Percentiles rank a stretch among this genome's conserved stretches.
phyloP scores from a whole-genome alignment of 352 stramenopile genomes.

The Pythium chondricola region DNA sequence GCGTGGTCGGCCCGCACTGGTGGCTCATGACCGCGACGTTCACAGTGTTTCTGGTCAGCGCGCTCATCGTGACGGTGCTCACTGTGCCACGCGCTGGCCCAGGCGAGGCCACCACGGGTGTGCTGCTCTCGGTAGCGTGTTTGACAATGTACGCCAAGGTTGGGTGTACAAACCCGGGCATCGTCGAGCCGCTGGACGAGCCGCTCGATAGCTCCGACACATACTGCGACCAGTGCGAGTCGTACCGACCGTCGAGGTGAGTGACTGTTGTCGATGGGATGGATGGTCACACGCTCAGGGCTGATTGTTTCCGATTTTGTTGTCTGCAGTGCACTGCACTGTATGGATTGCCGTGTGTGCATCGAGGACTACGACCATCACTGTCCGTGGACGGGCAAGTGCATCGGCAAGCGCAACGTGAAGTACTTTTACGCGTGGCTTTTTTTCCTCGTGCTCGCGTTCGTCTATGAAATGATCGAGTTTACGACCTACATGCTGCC shows the following conservation, averaged over 20 bases:
- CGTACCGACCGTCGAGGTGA: conserved; percentile 64
- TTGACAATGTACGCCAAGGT: conserved; percentile 68
- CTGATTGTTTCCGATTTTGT: conserved; percentile 5
- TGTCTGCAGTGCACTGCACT: conserved; percentile 59
- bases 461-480: conserved; percentile 86
- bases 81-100: conserved; percentile 36
- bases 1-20: conserved; percentile 74
- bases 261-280: conserved; percentile 9
- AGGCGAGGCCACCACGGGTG: conserved; percentile 36
- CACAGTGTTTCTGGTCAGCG: conserved; percentile 36
- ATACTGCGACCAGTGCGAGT: conserved; percentile 77
- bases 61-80: conserved; percentile 37
- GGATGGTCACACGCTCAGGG: background rate
- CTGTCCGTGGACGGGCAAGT: conserved; percentile 91
- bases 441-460: conserved; percentile 77
- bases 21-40: conserved; percentile 65
- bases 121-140: conserved; percentile 52
- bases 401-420: conserved; percentile 77
- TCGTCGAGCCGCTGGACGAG: conserved; percentile 35
- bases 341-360: conserved; percentile 84
- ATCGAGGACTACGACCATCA: conserved; percentile 89
- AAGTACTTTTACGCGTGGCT: conserved; percentile 84
- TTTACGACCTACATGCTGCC: conserved; percentile 82
- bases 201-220: conserved; percentile 55
- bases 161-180: conserved; percentile 64